Conservation (phyloP, 2,329 filamentous ascomycete genomes). For the Pestalotiopsis sp. region DNA sequence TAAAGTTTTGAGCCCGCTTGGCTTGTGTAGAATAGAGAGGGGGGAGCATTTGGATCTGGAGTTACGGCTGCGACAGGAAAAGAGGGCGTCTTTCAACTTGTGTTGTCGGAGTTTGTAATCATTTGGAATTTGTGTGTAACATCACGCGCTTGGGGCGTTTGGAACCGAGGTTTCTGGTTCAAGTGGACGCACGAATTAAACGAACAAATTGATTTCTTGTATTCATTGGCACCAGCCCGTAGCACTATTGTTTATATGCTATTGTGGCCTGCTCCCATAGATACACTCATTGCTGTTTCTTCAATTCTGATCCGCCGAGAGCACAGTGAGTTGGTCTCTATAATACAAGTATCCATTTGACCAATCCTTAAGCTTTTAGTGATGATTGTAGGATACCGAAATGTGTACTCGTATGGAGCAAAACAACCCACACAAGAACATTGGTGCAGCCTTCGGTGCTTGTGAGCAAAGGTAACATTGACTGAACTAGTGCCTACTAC, state of each 20-base stretch:
- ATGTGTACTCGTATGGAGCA: too few relatives aligned
- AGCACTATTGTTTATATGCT: not conserved
- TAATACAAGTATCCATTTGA: too few relatives aligned
- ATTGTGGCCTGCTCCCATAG: not conserved
- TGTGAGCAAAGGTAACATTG: too few relatives aligned
- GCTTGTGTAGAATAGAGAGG: not conserved
- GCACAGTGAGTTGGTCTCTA: too few relatives aligned
- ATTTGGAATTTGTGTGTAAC: not conserved
- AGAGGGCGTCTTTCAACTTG: not conserved
- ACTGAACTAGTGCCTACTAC: too few relatives aligned
- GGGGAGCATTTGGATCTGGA: not conserved
- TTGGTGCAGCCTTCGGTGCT: too few relatives aligned
- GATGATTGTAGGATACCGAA: too few relatives aligned
- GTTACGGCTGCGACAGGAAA: not conserved
- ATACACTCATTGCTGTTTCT: not conserved
- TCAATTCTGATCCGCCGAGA: not conserved
- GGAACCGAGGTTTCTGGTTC: not conserved
- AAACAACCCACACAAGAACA: too few relatives aligned
- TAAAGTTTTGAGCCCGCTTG: not conserved
- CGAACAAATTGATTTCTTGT: not conserved
- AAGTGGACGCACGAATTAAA: not conserved
- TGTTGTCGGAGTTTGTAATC: not conserved
- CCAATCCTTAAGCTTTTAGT: too few relatives aligned
- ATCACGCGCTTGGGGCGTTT: not conserved
- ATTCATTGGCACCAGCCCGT: not conserved